Evolutionary conservation across 2,329 filamentous ascomycete species (phyloP).

Genomic region (Aspergillus glaucus): DNA sequence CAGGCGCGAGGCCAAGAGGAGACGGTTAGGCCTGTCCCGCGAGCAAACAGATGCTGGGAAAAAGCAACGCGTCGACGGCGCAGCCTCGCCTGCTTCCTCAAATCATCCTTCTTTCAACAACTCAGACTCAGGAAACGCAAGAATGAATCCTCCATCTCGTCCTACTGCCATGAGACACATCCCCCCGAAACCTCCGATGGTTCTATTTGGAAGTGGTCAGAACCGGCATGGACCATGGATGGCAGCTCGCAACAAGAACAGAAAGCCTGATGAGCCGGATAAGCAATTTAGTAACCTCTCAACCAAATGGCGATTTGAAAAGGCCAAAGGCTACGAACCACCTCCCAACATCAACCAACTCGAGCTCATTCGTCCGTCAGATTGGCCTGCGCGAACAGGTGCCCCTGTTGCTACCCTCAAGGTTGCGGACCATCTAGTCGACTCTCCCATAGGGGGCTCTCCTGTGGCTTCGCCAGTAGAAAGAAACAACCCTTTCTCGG

Average conservation of each 20-base stretch:
- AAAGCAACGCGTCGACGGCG: not conserved
- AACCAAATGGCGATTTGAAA: constrained; percentile 23
- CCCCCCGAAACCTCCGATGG: not conserved
- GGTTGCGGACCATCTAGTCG: not conserved
- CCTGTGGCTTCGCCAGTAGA: not conserved
- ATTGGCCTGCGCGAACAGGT: constrained; percentile 18
- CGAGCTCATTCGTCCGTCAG: constrained; percentile 29
- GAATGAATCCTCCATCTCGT: not conserved
- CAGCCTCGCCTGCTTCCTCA: not conserved
- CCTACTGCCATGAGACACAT: not conserved
- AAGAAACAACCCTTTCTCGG: not conserved
- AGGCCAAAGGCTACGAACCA: constrained; percentile 26
- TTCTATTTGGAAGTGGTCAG: not conserved
- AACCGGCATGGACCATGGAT: not conserved
- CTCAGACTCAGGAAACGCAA: not conserved
- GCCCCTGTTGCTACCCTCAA: not conserved
- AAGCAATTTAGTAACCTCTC: constrained; percentile 14
- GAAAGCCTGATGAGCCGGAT: not conserved
- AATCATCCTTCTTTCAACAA: not conserved
- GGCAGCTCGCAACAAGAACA: constrained; percentile 4
- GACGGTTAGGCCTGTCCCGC: constrained; percentile 13
- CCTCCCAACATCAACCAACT: constrained; percentile 31
- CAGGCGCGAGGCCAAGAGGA: constrained; percentile 24
- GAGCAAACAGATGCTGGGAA: not conserved
- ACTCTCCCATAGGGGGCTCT: not conserved